Conservation (phyloP, 352 stramenopile genomes). For the Pythium brachiatum region DNA sequence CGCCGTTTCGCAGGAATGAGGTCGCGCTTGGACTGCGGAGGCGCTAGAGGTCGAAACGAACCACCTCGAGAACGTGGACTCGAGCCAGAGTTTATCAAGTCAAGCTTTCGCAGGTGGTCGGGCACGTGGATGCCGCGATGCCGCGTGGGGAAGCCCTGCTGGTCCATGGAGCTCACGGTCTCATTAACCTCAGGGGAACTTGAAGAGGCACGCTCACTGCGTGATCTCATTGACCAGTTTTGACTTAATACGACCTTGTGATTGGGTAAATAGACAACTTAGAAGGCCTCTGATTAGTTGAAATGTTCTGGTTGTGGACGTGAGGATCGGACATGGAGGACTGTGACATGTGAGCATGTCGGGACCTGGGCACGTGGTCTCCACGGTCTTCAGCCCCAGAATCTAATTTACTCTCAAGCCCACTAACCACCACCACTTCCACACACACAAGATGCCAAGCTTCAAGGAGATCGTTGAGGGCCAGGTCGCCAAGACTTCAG, state of each 20-base stretch:
- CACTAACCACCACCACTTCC: neutral
- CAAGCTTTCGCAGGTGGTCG: slow-evolving; percentile 34
- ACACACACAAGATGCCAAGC: slow-evolving; percentile 44
- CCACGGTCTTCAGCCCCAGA: neutral
- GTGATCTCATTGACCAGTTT: neutral
- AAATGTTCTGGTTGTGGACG: too few species aligned
- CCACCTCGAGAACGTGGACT: neutral
- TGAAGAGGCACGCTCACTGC: slow-evolving; percentile 12
- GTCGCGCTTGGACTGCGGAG: slow-evolving; percentile 7
- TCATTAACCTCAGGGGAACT: neutral
- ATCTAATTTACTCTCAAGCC: neutral
- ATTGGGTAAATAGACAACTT: neutral
- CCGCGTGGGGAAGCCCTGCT: slow-evolving; percentile 26
- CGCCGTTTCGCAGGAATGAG: slow-evolving; percentile 2
- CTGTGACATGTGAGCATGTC: too few species aligned
- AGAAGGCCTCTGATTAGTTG: too few species aligned
- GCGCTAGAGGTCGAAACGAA: slow-evolving; percentile 16
- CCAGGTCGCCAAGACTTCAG: slow-evolving; percentile 45
- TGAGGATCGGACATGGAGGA: neutral
- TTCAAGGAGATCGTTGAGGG: slow-evolving; percentile 64
- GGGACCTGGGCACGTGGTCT: too few species aligned
- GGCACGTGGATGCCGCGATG: slow-evolving; percentile 34
- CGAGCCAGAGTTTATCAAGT: slow-evolving; percentile 21
- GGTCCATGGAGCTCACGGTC: neutral
- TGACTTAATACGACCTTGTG: neutral